Evolutionary conservation across 2,329 filamentous ascomycete species (phyloP), one percentile per base, ranked within the genome.

Genomic region (Pseudogymnoascus sp.): DNA sequence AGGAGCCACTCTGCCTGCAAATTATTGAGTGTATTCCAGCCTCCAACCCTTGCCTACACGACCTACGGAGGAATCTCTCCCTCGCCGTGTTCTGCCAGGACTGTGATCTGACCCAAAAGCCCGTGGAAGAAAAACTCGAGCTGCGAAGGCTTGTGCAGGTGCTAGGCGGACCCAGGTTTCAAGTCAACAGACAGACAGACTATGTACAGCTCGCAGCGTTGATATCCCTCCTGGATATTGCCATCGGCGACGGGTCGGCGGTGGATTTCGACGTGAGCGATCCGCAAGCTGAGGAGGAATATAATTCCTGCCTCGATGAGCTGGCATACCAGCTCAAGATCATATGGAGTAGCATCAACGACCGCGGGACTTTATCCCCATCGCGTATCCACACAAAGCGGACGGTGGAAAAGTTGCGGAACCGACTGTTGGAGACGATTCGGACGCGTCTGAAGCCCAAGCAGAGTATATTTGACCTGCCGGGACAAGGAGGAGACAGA

Each of bases 371-470:
- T 50, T 85, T 85, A 21, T 85, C 89, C 69, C 79, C 95, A 64
- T 82, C 83, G 14, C 83, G 89, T 31, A 89, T 90, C 31, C 86
- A 96, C 70, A 86, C 89, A 11, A 96, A 96, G 75, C 86, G 86
- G 62, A 81, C 82, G 10, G 79, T 96, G 40, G 89, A 96, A 69
- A 82, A 86, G 64, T 77, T 96, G n/a, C 82, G 87, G 64, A 86
- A 89, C 70, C 84, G 93, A 63, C 78, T 97, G 12, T 76, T 86
- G 56, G 86, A 89, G 72, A 82, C 84, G 2, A 84, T 90, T 66
- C 88, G 89, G 70, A 90, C 85, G 60, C 85, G 80, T 7, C 72
- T 70, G 71, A 90, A 91, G 6, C 87, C 87, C 83, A 89, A 89
- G 6, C 61, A 60, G n/a, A 65, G 63, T 37, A 46, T 65, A 23